phyloP scores from a whole-genome alignment of 805 yeast genomes.

The Diddensiella transvaalensis region DNA sequence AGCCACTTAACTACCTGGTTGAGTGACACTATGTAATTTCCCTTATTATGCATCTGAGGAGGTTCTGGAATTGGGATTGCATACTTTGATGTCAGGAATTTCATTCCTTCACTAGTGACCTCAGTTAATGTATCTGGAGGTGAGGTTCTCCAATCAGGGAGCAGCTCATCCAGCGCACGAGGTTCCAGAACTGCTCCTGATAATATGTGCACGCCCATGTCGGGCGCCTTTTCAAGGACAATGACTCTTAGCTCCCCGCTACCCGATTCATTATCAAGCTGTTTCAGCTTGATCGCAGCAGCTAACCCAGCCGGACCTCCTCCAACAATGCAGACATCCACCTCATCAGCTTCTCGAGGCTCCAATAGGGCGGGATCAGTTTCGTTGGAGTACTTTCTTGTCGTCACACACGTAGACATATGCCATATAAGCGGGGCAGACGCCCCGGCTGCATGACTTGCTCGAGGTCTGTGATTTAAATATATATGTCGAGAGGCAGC shows the following conservation, averaged over 20 bases:
- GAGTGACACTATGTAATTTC: slow-evolving; percentile 82
- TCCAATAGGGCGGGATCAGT: slow-evolving; percentile 32
- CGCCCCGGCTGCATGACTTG: too few species aligned
- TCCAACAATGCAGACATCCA: slow-evolving; percentile 94
- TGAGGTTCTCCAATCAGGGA: slow-evolving; percentile 56
- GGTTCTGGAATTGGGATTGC: slow-evolving; percentile 86
- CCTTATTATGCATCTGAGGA: slow-evolving; percentile 79
- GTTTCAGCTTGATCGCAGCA: slow-evolving; percentile 86
- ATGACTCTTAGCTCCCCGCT: slow-evolving; percentile 75
- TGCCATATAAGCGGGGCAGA: too few species aligned
- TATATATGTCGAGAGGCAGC: too few species aligned
- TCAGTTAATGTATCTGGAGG: slow-evolving; percentile 61
- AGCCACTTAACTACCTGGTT: slow-evolving; percentile 77
- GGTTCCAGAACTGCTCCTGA: slow-evolving; percentile 97
- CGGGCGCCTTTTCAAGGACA: slow-evolving; percentile 87
- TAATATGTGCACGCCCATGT: slow-evolving; percentile 86
- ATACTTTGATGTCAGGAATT: slow-evolving; percentile 55
- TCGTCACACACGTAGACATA: too few species aligned
- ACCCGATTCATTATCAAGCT: slow-evolving; percentile 66
- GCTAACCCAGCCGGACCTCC: slow-evolving; percentile 98
- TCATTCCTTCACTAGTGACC: slow-evolving; percentile 73
- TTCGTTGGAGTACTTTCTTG: slow-evolving; percentile 12
- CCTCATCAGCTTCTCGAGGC: slow-evolving; percentile 78
- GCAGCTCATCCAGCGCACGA: slow-evolving; percentile 73
- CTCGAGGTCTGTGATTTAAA: too few species aligned